Evolutionary conservation across 768 basidiomycete species (phyloP).

Genomic region (Kwoniella mangroviensis): DNA sequence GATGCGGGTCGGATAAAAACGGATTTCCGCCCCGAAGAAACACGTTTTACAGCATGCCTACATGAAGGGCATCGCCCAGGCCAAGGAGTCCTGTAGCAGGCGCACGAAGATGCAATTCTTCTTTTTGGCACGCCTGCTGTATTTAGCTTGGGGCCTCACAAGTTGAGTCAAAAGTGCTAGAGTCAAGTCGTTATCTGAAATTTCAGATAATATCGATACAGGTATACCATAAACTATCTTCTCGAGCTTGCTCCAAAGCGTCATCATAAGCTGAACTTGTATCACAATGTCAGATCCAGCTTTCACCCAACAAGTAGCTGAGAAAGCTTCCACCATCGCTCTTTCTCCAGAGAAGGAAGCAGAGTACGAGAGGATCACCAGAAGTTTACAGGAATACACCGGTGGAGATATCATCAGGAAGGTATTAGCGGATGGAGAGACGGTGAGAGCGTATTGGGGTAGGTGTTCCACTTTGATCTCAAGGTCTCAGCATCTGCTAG

Average conservation of each 20-base stretch:
- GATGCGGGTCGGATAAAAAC: constrained; percentile 13
- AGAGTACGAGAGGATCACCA: constrained; percentile 77
- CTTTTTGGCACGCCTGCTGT: neutral
- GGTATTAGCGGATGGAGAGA: constrained; percentile 74
- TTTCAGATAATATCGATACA: constrained; percentile 7
- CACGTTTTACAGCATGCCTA: neutral
- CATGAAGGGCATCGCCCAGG: no score
- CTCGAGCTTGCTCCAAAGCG: neutral
- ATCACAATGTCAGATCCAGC: constrained; percentile 28
- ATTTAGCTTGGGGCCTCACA: constrained; percentile 14
- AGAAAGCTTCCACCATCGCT: constrained; percentile 30
- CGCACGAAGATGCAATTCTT: neutral
- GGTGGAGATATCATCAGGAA: constrained; percentile 81
- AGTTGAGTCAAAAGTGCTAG: neutral
- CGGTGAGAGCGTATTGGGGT: constrained; percentile 93
- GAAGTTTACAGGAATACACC: constrained; percentile 83
- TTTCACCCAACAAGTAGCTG: constrained; percentile 25
- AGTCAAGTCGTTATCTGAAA: neutral
- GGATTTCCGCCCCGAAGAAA: constrained; percentile 13
- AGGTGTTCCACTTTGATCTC: constrained; percentile 51
- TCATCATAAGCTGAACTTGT: neutral
- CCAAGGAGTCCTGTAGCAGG: no score
- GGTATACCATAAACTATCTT: no score
- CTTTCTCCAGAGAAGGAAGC: constrained; percentile 52
- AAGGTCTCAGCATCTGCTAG: neutral